phyloP scores from a whole-genome alignment of 192 early-diverging fungal genomes.

The Geranomyces variabilis region DNA sequence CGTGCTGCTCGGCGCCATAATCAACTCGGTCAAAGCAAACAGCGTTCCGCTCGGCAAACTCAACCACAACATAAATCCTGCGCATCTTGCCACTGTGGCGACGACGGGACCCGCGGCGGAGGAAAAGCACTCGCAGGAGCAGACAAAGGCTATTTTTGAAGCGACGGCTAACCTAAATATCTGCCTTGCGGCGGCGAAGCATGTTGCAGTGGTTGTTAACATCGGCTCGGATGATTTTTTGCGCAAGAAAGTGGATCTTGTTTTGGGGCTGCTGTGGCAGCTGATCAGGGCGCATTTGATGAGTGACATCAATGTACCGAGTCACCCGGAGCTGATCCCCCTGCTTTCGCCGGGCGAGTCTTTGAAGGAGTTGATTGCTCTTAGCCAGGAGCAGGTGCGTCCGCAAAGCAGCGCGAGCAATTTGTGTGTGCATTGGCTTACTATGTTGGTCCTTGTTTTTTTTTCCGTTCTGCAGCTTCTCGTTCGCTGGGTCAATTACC shows the following conservation, averaged over 20 bases:
- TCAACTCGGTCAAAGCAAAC: constrained; percentile 34
- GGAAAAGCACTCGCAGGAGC: constrained; percentile 8
- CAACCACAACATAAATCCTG: constrained; percentile 15
- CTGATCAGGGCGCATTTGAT: constrained; percentile 36
- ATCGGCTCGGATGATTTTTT: constrained; percentile 41
- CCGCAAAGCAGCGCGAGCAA: no score
- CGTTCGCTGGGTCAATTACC: constrained; percentile 46
- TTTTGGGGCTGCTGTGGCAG: constrained; percentile 47
- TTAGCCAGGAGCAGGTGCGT: constrained; percentile 36
- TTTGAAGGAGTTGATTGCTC: constrained; percentile 23
- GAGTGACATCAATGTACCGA: constrained; percentile 23
- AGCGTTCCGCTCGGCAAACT: constrained; percentile 24
- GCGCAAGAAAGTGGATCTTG: constrained; percentile 32
- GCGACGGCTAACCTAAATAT: constrained; percentile 32
- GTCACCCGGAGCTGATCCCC: constrained; percentile 42
- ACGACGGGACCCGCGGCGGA: background rate
- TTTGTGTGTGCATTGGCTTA: no score
- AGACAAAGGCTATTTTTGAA: constrained; percentile 31
- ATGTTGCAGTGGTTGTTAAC: constrained; percentile 40
- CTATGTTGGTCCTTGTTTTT: no score
- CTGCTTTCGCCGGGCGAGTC: constrained; percentile 38
- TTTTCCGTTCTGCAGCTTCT: constrained; percentile 18
- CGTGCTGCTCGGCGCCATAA: constrained; percentile 23
- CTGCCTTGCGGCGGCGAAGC: constrained; percentile 13
- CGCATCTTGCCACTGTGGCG: constrained; percentile 4